Conservation (phyloP, 768 basidiomycete species). For the Kwoniella sp. region DNA sequence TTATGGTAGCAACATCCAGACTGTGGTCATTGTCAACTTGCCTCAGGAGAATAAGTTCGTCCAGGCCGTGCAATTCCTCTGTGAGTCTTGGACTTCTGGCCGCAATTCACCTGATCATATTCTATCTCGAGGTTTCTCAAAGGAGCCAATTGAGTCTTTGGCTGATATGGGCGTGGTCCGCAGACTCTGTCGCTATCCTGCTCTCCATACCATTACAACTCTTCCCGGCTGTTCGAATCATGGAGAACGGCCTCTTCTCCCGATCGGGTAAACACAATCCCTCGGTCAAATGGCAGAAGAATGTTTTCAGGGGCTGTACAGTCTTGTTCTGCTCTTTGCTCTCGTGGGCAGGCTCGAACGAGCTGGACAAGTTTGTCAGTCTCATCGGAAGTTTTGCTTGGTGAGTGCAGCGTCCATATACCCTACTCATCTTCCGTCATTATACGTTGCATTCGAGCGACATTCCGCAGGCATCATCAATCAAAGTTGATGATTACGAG, state of each 20-base stretch:
- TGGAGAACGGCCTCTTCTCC: constrained; percentile 92
- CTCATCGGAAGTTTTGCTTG: constrained; percentile 93
- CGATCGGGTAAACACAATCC: constrained; percentile 75
- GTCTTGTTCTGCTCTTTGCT: constrained; percentile 75
- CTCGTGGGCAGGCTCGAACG: constrained; percentile 73
- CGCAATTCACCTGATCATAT: too few relatives aligned
- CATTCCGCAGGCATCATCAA: too few relatives aligned
- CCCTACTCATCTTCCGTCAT: neutral
- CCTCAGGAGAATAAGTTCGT: constrained; percentile 80
- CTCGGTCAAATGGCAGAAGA: constrained; percentile 94
- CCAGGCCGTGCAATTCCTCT: constrained; percentile 66
- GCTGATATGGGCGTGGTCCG: constrained; percentile 66
- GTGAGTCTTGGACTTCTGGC: constrained; percentile 24
- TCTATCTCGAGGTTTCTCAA: too few relatives aligned
- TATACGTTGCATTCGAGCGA: too few relatives aligned
- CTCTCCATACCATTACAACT: constrained; percentile 86
- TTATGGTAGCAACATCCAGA: constrained; percentile 82
- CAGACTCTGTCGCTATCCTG: constrained; percentile 79
- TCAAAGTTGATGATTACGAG: too few relatives aligned
- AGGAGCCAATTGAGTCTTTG: constrained; percentile 7
- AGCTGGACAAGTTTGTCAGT: constrained; percentile 93
- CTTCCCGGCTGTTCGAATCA: constrained; percentile 95
- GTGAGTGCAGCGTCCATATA: constrained; percentile 59
- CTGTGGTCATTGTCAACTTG: constrained; percentile 93
- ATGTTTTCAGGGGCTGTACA: constrained; percentile 59